Evolutionary conservation across 768 basidiomycete species (phyloP), one percentile per base, ranked within the genome.

Genomic region (Boletus rubescentipes): DNA sequence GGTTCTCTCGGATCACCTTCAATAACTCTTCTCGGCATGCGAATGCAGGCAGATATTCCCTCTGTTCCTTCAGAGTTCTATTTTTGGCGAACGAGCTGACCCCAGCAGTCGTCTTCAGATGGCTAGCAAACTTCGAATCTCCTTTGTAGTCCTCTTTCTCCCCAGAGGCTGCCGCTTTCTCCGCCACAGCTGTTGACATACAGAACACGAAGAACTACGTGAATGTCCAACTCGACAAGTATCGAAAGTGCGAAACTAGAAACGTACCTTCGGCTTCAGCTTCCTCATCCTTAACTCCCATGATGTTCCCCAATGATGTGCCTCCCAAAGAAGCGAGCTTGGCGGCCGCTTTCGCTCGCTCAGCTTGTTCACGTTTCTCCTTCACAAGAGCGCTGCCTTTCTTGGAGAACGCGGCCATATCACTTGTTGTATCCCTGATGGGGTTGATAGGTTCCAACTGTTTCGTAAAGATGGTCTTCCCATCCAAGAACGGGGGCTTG

Each of bases 381-480:
- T 91, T 91, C 16, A 99, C 94, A 23, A 99, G 78, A 1, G 85
- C 79, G 55, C 91, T 93, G n/a, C 97, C 97, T 68, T 99, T 98
- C 75, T 95, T 96, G 21, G 93, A 86, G 71, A 99, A 99, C 11
- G 93, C 63, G 16, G 96, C 97, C 84, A 99, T 86, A 66, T 99
- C 97, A 60, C 90, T 93, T 1, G 95, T 92, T 16, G 83, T 78
- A 67, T 99, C 97, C 39, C 91, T 85, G 59, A 98, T 91, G 3
- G 97, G 97, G 65, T 98, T 98, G 72, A 98, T 92, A 0, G 96
- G 95, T 44, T 98, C 97, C 9, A 98, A 79, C 66, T 98, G 97
- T 68, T 89, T 94, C 3, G 97, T 99, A 71, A 89, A 99, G 0
- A 98, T 91, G 0, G 91, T 93, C 21, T 92, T 89, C 0, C 97